These are phyloP conservation scores for Rhinocladiella similis DNA, from an alignment of 2,329 filamentous ascomycete species.

Conservation along the genomic window DNA sequence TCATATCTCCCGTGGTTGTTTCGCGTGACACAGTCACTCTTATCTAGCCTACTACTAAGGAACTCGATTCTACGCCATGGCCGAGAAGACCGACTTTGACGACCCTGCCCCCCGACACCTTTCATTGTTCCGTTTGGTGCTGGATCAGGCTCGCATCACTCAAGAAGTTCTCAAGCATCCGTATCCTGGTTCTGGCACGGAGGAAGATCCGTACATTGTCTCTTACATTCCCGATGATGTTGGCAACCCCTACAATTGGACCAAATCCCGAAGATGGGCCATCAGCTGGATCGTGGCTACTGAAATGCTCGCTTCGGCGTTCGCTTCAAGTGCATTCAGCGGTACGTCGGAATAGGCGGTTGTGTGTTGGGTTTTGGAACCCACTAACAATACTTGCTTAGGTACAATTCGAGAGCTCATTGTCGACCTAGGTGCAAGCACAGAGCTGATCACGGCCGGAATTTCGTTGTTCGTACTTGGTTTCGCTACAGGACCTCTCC, in stretches of 20 bases:
- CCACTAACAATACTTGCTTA: background rate
- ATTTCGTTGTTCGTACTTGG: constrained; percentile 66
- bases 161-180: constrained; percentile 56
- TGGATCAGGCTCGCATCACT: constrained; percentile 60
- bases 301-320: constrained; percentile 67
- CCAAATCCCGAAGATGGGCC: constrained; percentile 61
- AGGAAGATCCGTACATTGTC: constrained; percentile 67
- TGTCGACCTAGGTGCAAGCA: constrained; percentile 53
- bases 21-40: background rate
- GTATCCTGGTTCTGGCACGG: constrained; percentile 64
- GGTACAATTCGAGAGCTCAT: constrained; percentile 42
- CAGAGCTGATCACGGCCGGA: constrained; percentile 56
- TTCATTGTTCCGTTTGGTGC: constrained; percentile 53
- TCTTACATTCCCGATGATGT: constrained; percentile 67
- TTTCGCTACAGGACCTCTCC: constrained; percentile 59
- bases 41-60: background rate
- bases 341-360: constrained; percentile 2
- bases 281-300: constrained; percentile 64
- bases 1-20: background rate
- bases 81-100: constrained; percentile 17
- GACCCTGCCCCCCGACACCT: constrained; percentile 12
- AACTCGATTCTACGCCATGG: constrained; percentile 3
- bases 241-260: constrained; percentile 65
- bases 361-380: background rate
- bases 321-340: constrained; percentile 67